These are phyloP conservation scores for Parastagonospora nodorum DNA, from an alignment of 2,329 filamentous ascomycete genomes.

Conservation along the genomic window DNA sequence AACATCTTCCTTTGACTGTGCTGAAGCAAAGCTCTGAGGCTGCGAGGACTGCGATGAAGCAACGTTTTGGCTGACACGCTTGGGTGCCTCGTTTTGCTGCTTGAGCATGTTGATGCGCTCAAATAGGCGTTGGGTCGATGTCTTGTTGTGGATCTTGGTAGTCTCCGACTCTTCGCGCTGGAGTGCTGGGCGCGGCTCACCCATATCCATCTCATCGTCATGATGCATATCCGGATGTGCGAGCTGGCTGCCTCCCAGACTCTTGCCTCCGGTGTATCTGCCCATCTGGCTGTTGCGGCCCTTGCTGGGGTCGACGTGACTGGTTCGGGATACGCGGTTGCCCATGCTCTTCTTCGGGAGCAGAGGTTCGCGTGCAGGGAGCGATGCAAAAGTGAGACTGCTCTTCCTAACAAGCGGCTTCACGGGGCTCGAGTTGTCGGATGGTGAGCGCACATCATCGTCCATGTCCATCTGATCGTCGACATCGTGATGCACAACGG, in stretches of 20 bases:
- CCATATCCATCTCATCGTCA: constrained; percentile 61
- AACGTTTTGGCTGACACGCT: constrained; percentile 47
- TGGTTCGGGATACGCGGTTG: constrained; percentile 72
- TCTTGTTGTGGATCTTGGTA: constrained; percentile 74
- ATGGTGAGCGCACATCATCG: constrained; percentile 64
- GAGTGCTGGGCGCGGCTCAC: constrained; percentile 48
- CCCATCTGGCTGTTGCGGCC: constrained; percentile 74
- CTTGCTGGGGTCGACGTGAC: constrained; percentile 71
- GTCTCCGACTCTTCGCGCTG: constrained; percentile 55
- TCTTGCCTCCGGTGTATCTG: constrained; percentile 71
- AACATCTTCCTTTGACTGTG: constrained; percentile 45
- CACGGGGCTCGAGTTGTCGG: constrained; percentile 74
- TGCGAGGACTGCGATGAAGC: constrained; percentile 32
- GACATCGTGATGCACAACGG: constrained; percentile 36
- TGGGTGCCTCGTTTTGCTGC: constrained; percentile 50
- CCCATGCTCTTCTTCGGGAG: constrained; percentile 82
- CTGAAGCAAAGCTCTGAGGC: constrained; percentile 32
- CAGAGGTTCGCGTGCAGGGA: constrained; percentile 88
- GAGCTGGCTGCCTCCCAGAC: constrained; percentile 59
- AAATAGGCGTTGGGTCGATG: constrained; percentile 89
- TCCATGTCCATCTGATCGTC: constrained; percentile 52
- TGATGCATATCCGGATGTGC: constrained; percentile 37
- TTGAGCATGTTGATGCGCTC: constrained; percentile 85
- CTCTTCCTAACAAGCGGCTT: constrained; percentile 85
- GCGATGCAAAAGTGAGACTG: constrained; percentile 89